phyloP scores from a whole-genome alignment of 371 early-diverging fungal genomes.

The Haplosporangium sp. region DNA sequence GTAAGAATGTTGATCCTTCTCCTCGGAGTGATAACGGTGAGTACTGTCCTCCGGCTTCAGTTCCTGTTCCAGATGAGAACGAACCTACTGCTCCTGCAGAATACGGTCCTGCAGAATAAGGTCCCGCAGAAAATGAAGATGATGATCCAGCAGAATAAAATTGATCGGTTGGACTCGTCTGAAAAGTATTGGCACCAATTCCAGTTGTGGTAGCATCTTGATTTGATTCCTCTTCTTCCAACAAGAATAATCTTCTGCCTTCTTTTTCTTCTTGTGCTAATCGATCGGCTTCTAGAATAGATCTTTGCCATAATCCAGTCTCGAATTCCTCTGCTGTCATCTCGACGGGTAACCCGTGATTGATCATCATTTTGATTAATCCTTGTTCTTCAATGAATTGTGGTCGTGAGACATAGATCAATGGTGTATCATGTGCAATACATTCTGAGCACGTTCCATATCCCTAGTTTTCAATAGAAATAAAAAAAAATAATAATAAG shows the following conservation, averaged over 20 bases:
- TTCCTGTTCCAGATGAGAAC: not conserved
- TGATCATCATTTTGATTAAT: slow-evolving; percentile 71
- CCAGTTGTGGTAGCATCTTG: not conserved
- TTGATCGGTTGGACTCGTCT: too few species aligned
- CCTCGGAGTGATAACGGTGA: too few species aligned
- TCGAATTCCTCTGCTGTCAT: slow-evolving; percentile 73
- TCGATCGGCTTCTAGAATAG: slow-evolving; percentile 50
- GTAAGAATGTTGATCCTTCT: not conserved
- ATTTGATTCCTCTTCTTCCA: slow-evolving; percentile 16
- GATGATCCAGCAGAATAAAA: too few species aligned
- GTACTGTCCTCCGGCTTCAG: too few species aligned
- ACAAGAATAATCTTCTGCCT: slow-evolving; percentile 10
- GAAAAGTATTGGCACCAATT: not conserved
- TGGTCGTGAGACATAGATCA: slow-evolving; percentile 83
- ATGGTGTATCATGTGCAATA: slow-evolving; percentile 76
- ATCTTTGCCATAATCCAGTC: slow-evolving; percentile 67
- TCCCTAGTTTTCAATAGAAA: slow-evolving; percentile 57
- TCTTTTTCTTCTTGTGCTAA: slow-evolving; percentile 34
- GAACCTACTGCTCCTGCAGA: not conserved
- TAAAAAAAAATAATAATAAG: not conserved
- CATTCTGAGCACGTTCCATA: slow-evolving; percentile 88
- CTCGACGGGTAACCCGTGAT: slow-evolving; percentile 74
- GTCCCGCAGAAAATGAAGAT: too few species aligned
- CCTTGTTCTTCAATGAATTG: slow-evolving; percentile 86
- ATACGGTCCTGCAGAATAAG: too few species aligned